phyloP scores from a whole-genome alignment of 495 filamentous ascomycete genomes.

The Hypoxylon rickii region DNA sequence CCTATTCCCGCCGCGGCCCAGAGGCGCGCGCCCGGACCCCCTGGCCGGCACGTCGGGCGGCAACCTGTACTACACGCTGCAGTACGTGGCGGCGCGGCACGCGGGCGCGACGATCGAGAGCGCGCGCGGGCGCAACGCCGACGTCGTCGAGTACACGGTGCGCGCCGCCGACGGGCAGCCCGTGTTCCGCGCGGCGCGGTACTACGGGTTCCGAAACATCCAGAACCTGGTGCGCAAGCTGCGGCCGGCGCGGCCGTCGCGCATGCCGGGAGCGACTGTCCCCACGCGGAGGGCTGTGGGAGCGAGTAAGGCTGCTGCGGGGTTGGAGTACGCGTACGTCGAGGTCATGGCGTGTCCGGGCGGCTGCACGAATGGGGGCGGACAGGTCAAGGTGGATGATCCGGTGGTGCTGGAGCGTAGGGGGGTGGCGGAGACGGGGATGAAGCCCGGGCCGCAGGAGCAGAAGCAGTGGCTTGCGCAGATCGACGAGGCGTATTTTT shows the following conservation, averaged over 20 bases:
- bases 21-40: constrained; percentile 37
- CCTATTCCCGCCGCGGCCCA: constrained; percentile 59
- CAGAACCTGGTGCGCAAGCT: constrained; percentile 92
- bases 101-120: constrained; percentile 69
- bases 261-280: constrained; percentile 81
- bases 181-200: constrained; percentile 81
- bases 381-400: constrained; percentile 90
- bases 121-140: constrained; percentile 80
- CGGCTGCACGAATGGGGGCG: constrained; percentile 95
- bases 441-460: constrained; percentile 67
- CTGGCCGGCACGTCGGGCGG: constrained; percentile 80
- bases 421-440: constrained; percentile 42
- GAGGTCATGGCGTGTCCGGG: constrained; percentile 99
- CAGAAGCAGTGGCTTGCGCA: constrained; percentile 84
- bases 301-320: constrained; percentile 41
- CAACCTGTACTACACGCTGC: constrained; percentile 80
- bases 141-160: constrained; percentile 83
- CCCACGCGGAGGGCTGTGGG: constrained; percentile 53
- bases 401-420: constrained; percentile 55
- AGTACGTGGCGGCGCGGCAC: constrained; percentile 68
- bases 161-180: constrained; percentile 56
- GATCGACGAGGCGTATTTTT: constrained; percentile 95
- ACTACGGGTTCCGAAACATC: constrained; percentile 97
- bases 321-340: constrained; percentile 79
- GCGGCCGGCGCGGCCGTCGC: constrained; percentile 74